These are phyloP conservation scores for Jamesozyma jinghongensis DNA, from an alignment of 805 yeast genomes.

Conservation along the genomic window DNA sequence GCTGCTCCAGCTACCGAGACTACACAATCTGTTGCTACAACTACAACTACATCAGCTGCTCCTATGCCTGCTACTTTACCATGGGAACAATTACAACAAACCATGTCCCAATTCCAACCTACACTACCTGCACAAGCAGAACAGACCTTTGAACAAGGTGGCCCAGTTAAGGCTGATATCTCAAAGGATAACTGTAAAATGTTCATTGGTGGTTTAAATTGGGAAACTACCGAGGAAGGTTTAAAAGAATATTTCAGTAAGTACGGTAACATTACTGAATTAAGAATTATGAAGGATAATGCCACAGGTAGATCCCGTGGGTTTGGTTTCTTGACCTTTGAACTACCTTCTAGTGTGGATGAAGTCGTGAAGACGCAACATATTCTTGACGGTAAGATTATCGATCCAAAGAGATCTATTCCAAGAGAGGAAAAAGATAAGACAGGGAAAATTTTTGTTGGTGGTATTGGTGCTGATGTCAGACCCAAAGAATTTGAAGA, in stretches of 20 bases:
- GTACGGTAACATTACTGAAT: slow-evolving; percentile 81
- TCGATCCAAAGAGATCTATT: slow-evolving; percentile 95
- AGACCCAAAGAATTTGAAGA: slow-evolving; percentile 84
- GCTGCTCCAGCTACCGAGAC: slow-evolving; percentile 6
- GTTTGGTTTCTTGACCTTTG: slow-evolving; percentile 88
- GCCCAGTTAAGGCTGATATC: slow-evolving; percentile 39
- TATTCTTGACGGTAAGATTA: slow-evolving; percentile 87
- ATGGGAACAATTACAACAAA: slow-evolving; percentile 30
- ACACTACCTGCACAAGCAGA: background rate
- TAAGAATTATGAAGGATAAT: slow-evolving; percentile 87
- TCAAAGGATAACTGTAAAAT: slow-evolving; percentile 76
- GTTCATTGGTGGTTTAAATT: slow-evolving; percentile 94
- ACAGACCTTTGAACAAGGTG: slow-evolving; percentile 14
- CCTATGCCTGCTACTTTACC: slow-evolving; percentile 12
- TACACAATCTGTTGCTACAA: background rate
- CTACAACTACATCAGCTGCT: slow-evolving; percentile 4
- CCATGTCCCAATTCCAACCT: slow-evolving; percentile 27
- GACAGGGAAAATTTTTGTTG: slow-evolving; percentile 94
- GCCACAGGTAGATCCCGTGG: slow-evolving; percentile 87
- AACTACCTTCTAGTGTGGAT: slow-evolving; percentile 70
- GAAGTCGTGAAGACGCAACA: slow-evolving; percentile 81
- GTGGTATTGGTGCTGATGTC: slow-evolving; percentile 92
- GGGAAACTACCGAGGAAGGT: slow-evolving; percentile 94
- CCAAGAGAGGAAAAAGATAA: slow-evolving; percentile 96
- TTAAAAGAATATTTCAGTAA: slow-evolving; percentile 73